phyloP scores from a whole-genome alignment of 139 green algal species.

The Chlorella ohadii region DNA sequence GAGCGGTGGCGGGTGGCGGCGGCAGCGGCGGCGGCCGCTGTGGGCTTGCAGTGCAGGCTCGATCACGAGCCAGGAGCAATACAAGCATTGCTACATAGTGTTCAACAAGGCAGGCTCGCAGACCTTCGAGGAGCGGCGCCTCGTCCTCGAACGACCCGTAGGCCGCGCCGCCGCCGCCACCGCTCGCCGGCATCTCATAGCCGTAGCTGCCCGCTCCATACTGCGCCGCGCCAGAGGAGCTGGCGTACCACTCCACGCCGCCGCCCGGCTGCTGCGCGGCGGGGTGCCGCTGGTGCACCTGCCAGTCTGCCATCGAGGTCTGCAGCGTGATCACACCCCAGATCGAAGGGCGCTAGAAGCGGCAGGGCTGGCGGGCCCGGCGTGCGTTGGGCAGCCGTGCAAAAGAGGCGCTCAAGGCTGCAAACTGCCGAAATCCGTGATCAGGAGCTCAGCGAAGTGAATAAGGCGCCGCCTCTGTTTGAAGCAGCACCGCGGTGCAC shows the following conservation, averaged over 20 bases:
- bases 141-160: conserved; percentile 87
- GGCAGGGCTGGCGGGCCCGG: no score
- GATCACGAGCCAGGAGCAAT: not conserved
- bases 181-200: not conserved
- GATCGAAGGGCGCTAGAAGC: no score
- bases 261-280: not conserved
- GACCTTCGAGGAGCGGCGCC: conserved; percentile 86
- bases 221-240: not conserved
- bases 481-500: no score
- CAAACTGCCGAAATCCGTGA: no score
- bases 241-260: conserved; percentile 33
- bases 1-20: not conserved
- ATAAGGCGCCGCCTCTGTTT: no score
- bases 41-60: no score
- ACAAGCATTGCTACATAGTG: no score
- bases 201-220: not conserved
- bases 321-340: no score
- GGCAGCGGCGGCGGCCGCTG: not conserved
- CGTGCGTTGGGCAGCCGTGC: no score
- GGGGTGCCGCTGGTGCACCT: conserved; percentile 22
- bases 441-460: no score
- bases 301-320: conserved; percentile 15
- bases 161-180: conserved; percentile 14
- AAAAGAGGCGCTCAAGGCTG: no score
- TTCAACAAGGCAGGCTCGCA: not conserved